Evolutionary conservation across 306 rosid species (phyloP).

Genomic region (Senna tora): DNA sequence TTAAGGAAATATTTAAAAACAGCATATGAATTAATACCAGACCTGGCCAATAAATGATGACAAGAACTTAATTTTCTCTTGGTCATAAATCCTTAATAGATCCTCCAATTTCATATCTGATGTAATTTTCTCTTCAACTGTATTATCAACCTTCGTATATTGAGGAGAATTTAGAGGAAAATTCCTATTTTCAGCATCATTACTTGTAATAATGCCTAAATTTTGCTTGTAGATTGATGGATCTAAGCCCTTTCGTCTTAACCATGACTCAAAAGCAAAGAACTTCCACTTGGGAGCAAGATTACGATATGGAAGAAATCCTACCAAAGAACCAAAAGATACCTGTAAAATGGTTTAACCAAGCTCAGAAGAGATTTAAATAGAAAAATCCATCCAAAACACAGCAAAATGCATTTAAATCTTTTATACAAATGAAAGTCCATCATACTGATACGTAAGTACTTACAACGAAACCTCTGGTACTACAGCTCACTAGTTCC

Average conservation of each 20-base stretch:
- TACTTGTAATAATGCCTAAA: conserved; percentile 57
- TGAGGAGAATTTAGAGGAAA: conserved; percentile 41
- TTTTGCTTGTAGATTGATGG: conserved; percentile 73
- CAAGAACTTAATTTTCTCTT: conserved; percentile 77
- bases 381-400: conserved; percentile 30
- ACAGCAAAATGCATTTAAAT: neutral
- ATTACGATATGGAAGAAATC: conserved; percentile 91
- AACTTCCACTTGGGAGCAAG: conserved; percentile 88
- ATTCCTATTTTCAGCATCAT: conserved; percentile 49
- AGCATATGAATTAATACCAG: conserved; percentile 35
- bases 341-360: conserved; percentile 63
- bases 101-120: conserved; percentile 86
- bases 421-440: conserved; percentile 12
- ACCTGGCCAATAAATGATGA: conserved; percentile 94
- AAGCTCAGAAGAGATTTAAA: conserved; percentile 37
- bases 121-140: conserved; percentile 54
- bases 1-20: conserved; percentile 14
- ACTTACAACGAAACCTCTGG: conserved; percentile 92
- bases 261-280: conserved; percentile 96
- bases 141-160: conserved; percentile 42
- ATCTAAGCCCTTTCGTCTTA: conserved; percentile 83
- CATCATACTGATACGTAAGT: conserved; percentile 21
- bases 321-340: conserved; percentile 83
- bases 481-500: conserved; percentile 78
- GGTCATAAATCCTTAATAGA: conserved; percentile 76